Conservation (phyloP, 768 basidiomycete genomes). For the Austroboletus eburneus region DNA sequence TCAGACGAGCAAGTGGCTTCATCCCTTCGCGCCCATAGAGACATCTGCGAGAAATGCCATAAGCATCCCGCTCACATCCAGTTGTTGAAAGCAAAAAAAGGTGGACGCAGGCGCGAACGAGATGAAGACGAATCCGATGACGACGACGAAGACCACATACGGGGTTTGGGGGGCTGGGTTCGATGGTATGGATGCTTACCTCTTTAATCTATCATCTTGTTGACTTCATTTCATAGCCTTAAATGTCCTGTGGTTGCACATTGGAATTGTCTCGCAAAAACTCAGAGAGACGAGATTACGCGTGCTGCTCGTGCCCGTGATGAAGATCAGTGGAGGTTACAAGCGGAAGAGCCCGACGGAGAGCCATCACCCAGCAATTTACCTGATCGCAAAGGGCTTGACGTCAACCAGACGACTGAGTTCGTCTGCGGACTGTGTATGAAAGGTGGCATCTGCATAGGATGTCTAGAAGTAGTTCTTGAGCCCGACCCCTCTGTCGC, state of each 20-base stretch:
- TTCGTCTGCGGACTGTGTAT: constrained; percentile 74
- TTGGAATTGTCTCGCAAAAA: constrained; percentile 66
- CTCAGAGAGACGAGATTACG: constrained; percentile 69
- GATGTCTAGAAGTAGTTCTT: constrained; percentile 57
- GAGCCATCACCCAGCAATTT: constrained; percentile 28
- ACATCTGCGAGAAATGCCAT: constrained; percentile 71
- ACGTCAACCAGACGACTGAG: constrained; percentile 60
- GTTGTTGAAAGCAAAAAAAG: constrained; percentile 41
- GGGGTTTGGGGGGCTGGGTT: constrained; percentile 73
- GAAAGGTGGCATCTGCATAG: constrained; percentile 77
- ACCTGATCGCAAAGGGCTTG: constrained; percentile 44
- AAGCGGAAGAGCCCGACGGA: constrained; percentile 19
- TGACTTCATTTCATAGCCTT: constrained; percentile 42
- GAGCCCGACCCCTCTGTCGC: constrained; percentile 37
- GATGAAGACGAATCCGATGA: constrained; percentile 46
- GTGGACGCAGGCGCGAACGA: constrained; percentile 36
- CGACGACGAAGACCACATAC: constrained; percentile 49
- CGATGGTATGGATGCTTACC: constrained; percentile 56
- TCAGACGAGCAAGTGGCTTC: constrained; percentile 54
- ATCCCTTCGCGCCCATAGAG: constrained; percentile 56
- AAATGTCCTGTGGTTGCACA: constrained; percentile 76
- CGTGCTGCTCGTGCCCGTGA: constrained; percentile 59
- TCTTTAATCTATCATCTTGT: neutral
- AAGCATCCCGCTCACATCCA: constrained; percentile 52
- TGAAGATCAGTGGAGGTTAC: constrained; percentile 34